phyloP scores from a whole-genome alignment of 2,329 filamentous ascomycete species.

The Cadophora sp. region DNA sequence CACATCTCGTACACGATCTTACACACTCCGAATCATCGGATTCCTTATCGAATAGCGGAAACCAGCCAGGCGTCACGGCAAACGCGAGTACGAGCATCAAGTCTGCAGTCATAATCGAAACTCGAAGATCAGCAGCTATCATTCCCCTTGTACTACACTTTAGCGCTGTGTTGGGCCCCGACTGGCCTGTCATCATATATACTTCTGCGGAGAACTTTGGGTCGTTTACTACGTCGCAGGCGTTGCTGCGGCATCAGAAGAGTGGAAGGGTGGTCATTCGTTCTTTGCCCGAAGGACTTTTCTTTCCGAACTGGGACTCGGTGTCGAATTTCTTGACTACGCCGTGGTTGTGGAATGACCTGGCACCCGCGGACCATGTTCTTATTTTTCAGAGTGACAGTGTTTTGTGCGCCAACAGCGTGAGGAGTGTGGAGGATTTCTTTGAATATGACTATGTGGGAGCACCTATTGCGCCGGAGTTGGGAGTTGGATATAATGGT shows the following conservation, averaged over 20 bases:
- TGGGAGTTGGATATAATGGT: slow-evolving; percentile 45
- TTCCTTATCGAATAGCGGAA: slow-evolving; percentile 9
- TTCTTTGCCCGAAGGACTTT: slow-evolving; percentile 46
- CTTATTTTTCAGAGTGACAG: slow-evolving; percentile 46
- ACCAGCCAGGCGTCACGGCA: slow-evolving; percentile 23
- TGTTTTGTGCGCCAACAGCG: slow-evolving; percentile 45
- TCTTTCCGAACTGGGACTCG: slow-evolving; percentile 45
- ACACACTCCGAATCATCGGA: slow-evolving; percentile 13
- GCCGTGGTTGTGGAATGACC: slow-evolving; percentile 45
- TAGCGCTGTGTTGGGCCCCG: slow-evolving; percentile 49
- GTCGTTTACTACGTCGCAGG: slow-evolving; percentile 44
- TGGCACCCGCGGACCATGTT: slow-evolving; percentile 44
- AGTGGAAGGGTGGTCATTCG: slow-evolving; percentile 46
- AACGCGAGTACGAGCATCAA: slow-evolving; percentile 39
- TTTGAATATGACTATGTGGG: slow-evolving; percentile 47
- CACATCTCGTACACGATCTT: slow-evolving; percentile 10
- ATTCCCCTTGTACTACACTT: slow-evolving; percentile 50
- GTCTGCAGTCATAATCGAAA: slow-evolving; percentile 49
- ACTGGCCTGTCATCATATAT: slow-evolving; percentile 53
- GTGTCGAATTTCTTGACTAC: slow-evolving; percentile 47
- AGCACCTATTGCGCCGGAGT: slow-evolving; percentile 44
- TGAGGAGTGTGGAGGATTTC: slow-evolving; percentile 44
- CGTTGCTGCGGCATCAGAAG: slow-evolving; percentile 47
- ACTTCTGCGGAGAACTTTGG: slow-evolving; percentile 43
- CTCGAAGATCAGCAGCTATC: slow-evolving; percentile 43